Evolutionary conservation across 2,329 filamentous ascomycete genomes (phyloP), one percentile per base, ranked within the genome.

Genomic region (Escovopsis weberi): DNA sequence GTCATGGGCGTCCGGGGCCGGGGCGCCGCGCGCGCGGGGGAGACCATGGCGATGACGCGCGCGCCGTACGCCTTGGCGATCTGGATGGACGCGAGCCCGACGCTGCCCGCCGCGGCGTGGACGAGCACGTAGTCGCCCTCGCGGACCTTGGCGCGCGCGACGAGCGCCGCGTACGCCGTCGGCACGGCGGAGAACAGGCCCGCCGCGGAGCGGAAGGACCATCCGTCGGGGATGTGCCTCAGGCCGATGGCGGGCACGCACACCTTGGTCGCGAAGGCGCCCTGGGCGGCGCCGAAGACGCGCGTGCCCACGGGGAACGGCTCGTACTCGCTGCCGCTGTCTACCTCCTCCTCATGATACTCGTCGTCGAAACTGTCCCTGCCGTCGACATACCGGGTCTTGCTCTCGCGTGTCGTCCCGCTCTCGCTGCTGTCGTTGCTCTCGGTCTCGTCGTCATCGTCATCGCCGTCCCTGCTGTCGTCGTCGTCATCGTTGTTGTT

Each of bases 131-230:
- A 82, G 54, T 96, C 89, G 1, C 87, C 87, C 34, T 74, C 64
- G 62, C 86, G 81, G 36, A 95, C 70, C 3, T 75, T 72, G 1
- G 86, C 89, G 39, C 89, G 72, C 15, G 78, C 73, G 4, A 94
- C 85, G 19, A 96, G 67, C 1, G 79, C 87, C 3, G 80, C 85
- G 57, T 94, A 96, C 51, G 80, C 84, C 1, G 91, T 96, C 0
- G 89, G 88, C 41, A 84, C 87, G 0, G 91, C 95, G 32, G 96
- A 82, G 59, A 94, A 94, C 37, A 96, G 63, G 0, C 89, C 89
- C 0, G 88, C 86, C 0, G 87, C 86, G 53, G 94, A 85, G 43
- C 77, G 72, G 62, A 84, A 89, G 39, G 75, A 79, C 89, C 88
- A 95, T 4, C 82, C 83, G 10, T 72, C 59, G 0, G 89, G 89